Evolutionary conservation across 192 early-diverging fungal species (phyloP).

Genomic region (Backusella liffmaniae): DNA sequence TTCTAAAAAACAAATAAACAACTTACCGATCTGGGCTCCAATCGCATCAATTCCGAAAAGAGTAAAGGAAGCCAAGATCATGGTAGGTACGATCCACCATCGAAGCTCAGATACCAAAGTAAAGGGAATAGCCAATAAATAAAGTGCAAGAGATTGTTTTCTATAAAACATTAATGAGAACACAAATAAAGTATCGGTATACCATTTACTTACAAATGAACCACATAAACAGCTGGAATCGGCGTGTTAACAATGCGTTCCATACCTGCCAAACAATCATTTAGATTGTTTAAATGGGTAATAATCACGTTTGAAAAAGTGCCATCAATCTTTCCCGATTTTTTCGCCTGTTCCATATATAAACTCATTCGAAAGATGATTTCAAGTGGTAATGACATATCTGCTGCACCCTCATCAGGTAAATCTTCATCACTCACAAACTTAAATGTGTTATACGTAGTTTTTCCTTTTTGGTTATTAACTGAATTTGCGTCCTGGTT

Average conservation of each 20-base stretch:
- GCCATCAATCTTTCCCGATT: slow-evolving; percentile 51
- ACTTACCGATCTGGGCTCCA: slow-evolving; percentile 72
- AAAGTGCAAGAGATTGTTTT: slow-evolving; percentile 74
- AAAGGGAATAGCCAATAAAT: slow-evolving; percentile 67
- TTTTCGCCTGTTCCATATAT: slow-evolving; percentile 50
- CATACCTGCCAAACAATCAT: slow-evolving; percentile 56
- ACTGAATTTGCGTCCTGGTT: not conserved
- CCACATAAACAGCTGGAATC: slow-evolving; percentile 74
- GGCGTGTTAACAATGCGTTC: slow-evolving; percentile 74
- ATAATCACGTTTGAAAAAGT: slow-evolving; percentile 48
- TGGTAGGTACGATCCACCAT: slow-evolving; percentile 54
- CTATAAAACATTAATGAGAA: not conserved
- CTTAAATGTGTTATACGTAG: not conserved
- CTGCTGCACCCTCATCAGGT: slow-evolving; percentile 35
- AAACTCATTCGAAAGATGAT: slow-evolving; percentile 45
- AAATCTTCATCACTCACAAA: slow-evolving; percentile 37
- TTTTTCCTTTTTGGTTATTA: not conserved
- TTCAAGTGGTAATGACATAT: slow-evolving; percentile 52
- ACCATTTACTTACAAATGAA: slow-evolving; percentile 58
- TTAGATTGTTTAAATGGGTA: slow-evolving; percentile 51
- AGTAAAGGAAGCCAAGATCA: slow-evolving; percentile 47
- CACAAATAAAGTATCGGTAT: not conserved
- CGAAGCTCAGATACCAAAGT: slow-evolving; percentile 55
- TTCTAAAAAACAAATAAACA: not conserved
- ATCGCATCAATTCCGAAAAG: slow-evolving; percentile 81